Evolutionary conservation across 2,329 filamentous ascomycete species (phyloP).

Genomic region (Pestalotiopsis sp.): DNA sequence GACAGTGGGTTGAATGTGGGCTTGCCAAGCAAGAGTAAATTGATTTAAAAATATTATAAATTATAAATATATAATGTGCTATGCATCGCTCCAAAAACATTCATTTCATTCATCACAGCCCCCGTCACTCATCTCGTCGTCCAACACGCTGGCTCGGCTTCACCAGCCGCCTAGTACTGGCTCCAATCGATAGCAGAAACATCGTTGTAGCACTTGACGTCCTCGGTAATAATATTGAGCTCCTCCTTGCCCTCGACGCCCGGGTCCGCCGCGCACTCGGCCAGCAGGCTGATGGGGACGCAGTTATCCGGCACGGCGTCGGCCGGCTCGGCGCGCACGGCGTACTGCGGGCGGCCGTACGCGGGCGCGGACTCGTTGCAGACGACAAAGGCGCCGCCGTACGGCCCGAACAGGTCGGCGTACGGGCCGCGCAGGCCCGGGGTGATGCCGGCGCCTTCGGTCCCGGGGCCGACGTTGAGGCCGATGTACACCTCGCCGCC

Average conservation of each 20-base stretch:
- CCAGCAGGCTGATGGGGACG: conserved; percentile 9
- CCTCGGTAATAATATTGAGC: conserved; percentile 2
- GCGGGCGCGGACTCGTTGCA: conserved; percentile 5
- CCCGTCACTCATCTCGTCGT: no score
- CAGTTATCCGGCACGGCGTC: conserved; percentile 9
- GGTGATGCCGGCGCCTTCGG: conserved; percentile 5
- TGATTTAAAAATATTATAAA: no score
- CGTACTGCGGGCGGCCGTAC: conserved; percentile 9
- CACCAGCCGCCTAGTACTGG: conserved; percentile 1
- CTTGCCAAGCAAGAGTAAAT: no score
- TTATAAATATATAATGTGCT: no score
- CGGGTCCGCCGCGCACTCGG: conserved; percentile 9
- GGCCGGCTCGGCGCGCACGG: neutral
- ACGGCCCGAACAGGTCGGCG: conserved; percentile 6
- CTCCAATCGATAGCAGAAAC: conserved; percentile 13
- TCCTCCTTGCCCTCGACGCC: conserved; percentile 9
- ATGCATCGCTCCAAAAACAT: no score
- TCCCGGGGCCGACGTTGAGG: conserved; percentile 7
- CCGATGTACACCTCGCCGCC: conserved; percentile 4
- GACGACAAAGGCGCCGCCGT: conserved; percentile 5
- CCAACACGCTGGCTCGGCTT: no score
- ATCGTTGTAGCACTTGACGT: conserved; percentile 10
- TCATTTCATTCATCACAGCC: no score
- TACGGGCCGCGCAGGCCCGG: conserved; percentile 11
- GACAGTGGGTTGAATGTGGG: no score